phyloP scores from a whole-genome alignment of 495 filamentous ascomycete species.

The Xylaria palmicola region DNA sequence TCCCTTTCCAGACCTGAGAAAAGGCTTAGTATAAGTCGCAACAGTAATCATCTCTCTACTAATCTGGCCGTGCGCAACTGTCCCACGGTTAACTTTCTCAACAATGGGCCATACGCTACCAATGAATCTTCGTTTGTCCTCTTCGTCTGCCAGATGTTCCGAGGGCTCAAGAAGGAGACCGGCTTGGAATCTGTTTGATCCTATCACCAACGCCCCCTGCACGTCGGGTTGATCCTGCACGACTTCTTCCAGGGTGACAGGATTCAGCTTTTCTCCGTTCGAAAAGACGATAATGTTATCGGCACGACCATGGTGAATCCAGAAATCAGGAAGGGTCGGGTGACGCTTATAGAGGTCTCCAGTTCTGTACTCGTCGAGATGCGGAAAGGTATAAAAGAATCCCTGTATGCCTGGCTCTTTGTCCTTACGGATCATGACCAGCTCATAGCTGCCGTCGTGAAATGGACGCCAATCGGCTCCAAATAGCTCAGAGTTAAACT shows the following conservation, averaged over 20 bases:
- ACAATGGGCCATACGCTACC: conserved; percentile 38
- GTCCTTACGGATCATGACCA: not conserved
- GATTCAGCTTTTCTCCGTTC: conserved; percentile 21
- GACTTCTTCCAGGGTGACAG: conserved; percentile 46
- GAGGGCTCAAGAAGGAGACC: conserved; percentile 48
- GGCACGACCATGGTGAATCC: conserved; percentile 51
- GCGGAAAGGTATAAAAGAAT: conserved; percentile 6
- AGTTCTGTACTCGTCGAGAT: conserved; percentile 26
- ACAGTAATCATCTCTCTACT: conserved; percentile 38
- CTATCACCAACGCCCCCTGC: conserved; percentile 29
- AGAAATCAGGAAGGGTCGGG: conserved; percentile 41
- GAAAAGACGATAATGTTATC: conserved; percentile 6
- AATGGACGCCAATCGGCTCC: conserved; percentile 38
- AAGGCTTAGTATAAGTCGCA: conserved; percentile 43
- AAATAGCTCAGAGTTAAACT: conserved; percentile 40
- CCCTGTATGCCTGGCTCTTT: not conserved
- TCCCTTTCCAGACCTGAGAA: conserved; percentile 52
- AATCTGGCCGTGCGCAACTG: conserved; percentile 40
- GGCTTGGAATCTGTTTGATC: conserved; percentile 19
- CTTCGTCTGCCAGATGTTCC: conserved; percentile 13
- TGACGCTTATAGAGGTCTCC: conserved; percentile 54
- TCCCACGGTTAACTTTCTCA: conserved; percentile 39
- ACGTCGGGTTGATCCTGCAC: conserved; percentile 42
- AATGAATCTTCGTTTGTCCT: conserved; percentile 26
- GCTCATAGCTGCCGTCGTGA: conserved; percentile 30